Evolutionary conservation across 129 eudicot genomes (phyloP), one percentile per base, ranked within the genome.

Genomic region (Oenanthe sinensis): DNA sequence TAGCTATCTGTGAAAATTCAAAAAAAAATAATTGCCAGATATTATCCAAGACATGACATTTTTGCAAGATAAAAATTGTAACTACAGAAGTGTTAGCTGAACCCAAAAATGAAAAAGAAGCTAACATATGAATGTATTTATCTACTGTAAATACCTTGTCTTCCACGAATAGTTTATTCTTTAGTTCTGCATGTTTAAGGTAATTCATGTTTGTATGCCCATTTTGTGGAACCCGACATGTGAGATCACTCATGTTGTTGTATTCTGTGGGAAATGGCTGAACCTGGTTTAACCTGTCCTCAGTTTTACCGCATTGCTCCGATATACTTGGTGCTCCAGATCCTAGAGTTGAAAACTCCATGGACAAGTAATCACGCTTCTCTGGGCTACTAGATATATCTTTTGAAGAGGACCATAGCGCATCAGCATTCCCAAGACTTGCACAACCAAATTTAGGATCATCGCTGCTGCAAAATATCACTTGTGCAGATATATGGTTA

Each of bases 391-490:
- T 55, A 55, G 28, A 55, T 20, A 55, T 22, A 3, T 55, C 13
- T 55, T 55, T 55, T 1, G 90, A 75, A 76, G 93, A 83, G 68
- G 90, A 76, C 96, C 96, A 88, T 47, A 85, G 79, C 69, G 77
- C 88, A 67, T 87, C 91, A 17, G 84, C 54, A 76, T 86, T 82
- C 26, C 85, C 83, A 49, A 82, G 84, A 58, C 82, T 85, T 75
- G 58, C 39, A 71, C 82, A 81, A 72, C 84, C 90, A 81, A 82
- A 88, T 54, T 84, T 63, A 55, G 82, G 83, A 71, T 87, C 92
- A 77, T 80, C 76, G 33, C 88, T 86, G 84, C 97, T 93, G 98
- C 86, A 87, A 91, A 87, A 91, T 78, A 79, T 84, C 93, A 87
- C 92, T 87, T 86, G 90, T 88, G 89, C 84, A 90, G 85, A 82